Percentiles rank a stretch among this genome's conserved stretches.
These are phyloP conservation scores for Puccinia novopanici DNA, from an alignment of 1,284 basidiomycete genomes.

Conservation along the genomic window DNA sequence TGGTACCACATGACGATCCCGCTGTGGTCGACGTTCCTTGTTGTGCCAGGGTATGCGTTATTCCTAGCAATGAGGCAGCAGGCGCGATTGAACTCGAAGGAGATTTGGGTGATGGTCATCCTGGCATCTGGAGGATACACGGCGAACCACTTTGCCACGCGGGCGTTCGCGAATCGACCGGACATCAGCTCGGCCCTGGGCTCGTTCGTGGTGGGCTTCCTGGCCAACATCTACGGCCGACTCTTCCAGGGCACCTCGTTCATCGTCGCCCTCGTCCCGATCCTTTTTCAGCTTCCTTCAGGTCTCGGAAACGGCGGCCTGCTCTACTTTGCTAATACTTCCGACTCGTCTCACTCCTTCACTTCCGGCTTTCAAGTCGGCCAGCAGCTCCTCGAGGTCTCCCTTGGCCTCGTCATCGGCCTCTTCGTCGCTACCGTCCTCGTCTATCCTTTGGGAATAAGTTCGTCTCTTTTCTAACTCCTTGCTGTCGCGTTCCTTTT, in stretches of 20 bases:
- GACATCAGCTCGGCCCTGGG: constrained; percentile 66
- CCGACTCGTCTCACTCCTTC: constrained; percentile 37
- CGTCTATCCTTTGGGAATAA: constrained; percentile 61
- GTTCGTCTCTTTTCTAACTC: background rate
- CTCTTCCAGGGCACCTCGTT: constrained; percentile 77
- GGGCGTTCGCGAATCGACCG: constrained; percentile 69
- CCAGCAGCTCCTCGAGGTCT: constrained; percentile 66
- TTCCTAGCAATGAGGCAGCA: constrained; percentile 76
- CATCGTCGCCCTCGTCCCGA: constrained; percentile 69
- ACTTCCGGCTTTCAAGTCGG: constrained; percentile 35
- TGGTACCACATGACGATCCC: constrained; percentile 54
- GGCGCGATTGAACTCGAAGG: constrained; percentile 71
- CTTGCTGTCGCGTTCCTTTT: background rate
- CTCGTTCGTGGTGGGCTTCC: constrained; percentile 76
- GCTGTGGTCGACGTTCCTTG: constrained; percentile 64
- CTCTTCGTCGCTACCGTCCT: constrained; percentile 64
- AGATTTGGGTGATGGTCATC: constrained; percentile 69
- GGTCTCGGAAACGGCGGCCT: constrained; percentile 40
- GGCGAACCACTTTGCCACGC: constrained; percentile 72
- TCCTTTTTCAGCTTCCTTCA: constrained; percentile 34
- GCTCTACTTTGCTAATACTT: constrained; percentile 41
- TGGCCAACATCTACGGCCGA: constrained; percentile 79
- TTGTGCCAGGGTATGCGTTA: constrained; percentile 75
- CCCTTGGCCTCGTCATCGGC: constrained; percentile 73
- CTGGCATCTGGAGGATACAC: constrained; percentile 75